Percentiles rank a stretch among this genome's conserved stretches.
Evolutionary conservation across 2,329 filamentous ascomycete species (phyloP).

Genomic region (Botrytis fabae): DNA sequence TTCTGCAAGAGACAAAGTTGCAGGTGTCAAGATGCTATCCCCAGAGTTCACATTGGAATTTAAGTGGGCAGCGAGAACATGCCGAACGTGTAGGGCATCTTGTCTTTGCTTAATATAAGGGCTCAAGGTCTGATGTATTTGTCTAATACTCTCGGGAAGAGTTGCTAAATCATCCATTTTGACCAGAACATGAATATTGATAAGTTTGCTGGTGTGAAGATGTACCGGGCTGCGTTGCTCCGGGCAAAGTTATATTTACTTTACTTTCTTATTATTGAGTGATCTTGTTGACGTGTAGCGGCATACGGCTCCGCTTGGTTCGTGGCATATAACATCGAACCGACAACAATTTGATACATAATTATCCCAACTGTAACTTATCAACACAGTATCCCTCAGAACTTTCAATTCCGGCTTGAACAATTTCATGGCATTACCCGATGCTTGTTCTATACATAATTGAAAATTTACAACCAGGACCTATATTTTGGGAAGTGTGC

Average conservation of each 20-base stretch:
- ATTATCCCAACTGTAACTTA: not conserved
- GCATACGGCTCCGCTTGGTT: not conserved
- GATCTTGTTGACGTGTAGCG: not conserved
- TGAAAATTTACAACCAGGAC: not conserved
- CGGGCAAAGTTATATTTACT: not conserved
- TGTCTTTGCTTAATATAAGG: constrained; percentile 59
- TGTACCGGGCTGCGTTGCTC: not conserved
- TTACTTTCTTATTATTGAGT: not conserved
- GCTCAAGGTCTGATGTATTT: constrained; percentile 48
- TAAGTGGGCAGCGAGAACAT: constrained; percentile 55
- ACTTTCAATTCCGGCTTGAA: not conserved
- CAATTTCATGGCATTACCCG: not conserved
- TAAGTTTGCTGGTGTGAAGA: not conserved
- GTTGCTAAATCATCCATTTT: constrained; percentile 30
- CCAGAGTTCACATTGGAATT: constrained; percentile 45
- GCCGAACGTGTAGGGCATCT: constrained; percentile 57
- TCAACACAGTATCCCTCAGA: not conserved
- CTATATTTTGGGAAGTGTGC: not conserved
- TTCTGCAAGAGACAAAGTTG: constrained; percentile 51
- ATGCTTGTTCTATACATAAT: not conserved
- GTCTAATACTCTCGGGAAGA: constrained; percentile 43
- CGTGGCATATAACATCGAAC: not conserved
- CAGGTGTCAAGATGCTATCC: constrained; percentile 42
- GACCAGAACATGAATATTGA: not conserved
- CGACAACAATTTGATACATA: not conserved